Evolutionary conservation across 1,139 yeast species (phyloP), one percentile per base, ranked within the genome.

Genomic region (Debaryomycetaceae sp.): DNA sequence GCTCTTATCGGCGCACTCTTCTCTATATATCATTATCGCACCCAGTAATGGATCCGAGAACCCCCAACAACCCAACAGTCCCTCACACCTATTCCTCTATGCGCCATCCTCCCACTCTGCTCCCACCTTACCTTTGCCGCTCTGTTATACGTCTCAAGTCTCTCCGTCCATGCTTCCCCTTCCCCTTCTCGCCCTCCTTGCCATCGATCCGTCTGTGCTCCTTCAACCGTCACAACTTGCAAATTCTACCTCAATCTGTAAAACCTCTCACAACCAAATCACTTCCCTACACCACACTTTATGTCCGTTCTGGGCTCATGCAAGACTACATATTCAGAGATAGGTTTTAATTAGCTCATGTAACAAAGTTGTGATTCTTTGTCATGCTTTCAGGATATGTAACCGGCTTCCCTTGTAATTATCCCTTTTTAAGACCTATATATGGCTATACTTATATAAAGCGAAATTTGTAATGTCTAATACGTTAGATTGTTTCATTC

Each of bases 201-300:
- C n/a, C n/a, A n/a, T n/a, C n/a, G n/a, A n/a, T n/a, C n/a, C n/a
- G n/a, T n/a, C n/a, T n/a, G n/a, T n/a, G n/a, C n/a, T n/a, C n/a
- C n/a, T n/a, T n/a, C n/a, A n/a, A n/a, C n/a, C n/a, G 4, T 8
- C 31, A 8, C 31, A 36, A 31, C 35, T 24, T 31, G 34, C 18
- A 36, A 31, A 30, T 15, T 13, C 30, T 11, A 15, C 24, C 19
- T 22, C 19, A 36, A 36, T 30, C 28, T 31, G 39, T 19, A 36
- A 36, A 36, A 36, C 39, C 39, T 36, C 30, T 36, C 39, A 31
- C 32, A 36, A 31, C 39, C 24, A 36, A 36, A 26, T 36, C 35
- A 36, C 39, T 34, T n/a, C 29, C 26, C 13, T 35, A 29, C 17
- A 22, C 26, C 26, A 22, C 26, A 22, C 11, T 22, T n/a, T 22